A percentile compares a stretch with the other conserved stretches of the same genome.
phyloP scores from a whole-genome alignment of 176 grass and related monocot species.

The Pharus latifolius region DNA sequence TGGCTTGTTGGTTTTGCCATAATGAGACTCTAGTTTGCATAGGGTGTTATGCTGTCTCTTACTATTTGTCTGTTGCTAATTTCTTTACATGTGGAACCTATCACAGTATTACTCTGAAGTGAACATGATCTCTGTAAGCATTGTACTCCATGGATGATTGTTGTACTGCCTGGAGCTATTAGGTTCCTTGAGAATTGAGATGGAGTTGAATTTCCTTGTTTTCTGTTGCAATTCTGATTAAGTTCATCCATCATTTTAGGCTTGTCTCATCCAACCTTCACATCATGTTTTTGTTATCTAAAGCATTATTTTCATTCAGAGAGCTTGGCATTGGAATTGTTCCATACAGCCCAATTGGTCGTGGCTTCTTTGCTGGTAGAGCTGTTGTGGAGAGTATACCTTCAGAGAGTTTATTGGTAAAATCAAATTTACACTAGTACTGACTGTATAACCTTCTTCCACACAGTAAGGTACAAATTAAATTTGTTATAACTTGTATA shows the following conservation, averaged over 20 bases:
- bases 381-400: conserved; percentile 39
- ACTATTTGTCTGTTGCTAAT: background rate
- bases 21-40: background rate
- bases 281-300: conserved; percentile 2
- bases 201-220: background rate
- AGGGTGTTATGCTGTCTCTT: background rate
- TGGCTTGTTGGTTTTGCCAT: background rate
- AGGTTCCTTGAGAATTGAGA: background rate
- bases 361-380: conserved; percentile 80
- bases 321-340: conserved; percentile 77
- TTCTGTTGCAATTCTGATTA: conserved; percentile 2
- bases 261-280: background rate
- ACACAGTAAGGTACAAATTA: background rate
- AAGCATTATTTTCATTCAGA: conserved; percentile 32
- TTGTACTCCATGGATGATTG: background rate
- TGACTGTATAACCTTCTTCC: background rate
- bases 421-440: background rate
- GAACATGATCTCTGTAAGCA: background rate
- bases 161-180: background rate
- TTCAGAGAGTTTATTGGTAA: conserved; percentile 53
- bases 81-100: background rate
- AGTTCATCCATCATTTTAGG: background rate
- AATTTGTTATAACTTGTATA: background rate
- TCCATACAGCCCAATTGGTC: conserved; percentile 68
- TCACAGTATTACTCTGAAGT: background rate